Conservation (phyloP, 1,139 yeast genomes). For the Diutina siamensis region DNA sequence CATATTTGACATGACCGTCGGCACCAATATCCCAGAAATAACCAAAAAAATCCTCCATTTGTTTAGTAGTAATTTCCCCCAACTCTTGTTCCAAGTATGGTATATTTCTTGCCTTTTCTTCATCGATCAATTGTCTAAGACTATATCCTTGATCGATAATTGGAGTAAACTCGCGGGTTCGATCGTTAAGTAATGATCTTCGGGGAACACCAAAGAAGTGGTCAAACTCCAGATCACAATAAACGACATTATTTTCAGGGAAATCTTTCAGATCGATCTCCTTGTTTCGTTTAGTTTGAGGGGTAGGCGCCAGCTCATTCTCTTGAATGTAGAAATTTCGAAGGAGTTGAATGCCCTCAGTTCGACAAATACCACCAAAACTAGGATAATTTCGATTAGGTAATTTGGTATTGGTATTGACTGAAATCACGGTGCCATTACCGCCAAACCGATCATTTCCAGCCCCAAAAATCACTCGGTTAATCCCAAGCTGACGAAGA, state of each 20-base stretch:
- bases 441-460: constrained; percentile 96
- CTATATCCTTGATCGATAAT: not conserved
- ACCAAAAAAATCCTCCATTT: not conserved
- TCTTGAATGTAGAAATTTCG: constrained; percentile 78
- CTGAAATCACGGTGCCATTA: constrained; percentile 71
- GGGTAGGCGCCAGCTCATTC: constrained; percentile 75
- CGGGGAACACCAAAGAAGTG: not conserved
- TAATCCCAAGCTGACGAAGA: constrained; percentile 65
- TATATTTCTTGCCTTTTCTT: not conserved
- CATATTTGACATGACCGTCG: not conserved
- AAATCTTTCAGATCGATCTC: constrained; percentile 57
- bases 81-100: not conserved
- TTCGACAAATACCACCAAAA: constrained; percentile 68
- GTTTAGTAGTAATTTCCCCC: not conserved
- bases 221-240: not conserved
- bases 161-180: not conserved
- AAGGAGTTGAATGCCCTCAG: constrained; percentile 72
- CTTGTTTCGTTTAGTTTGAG: constrained; percentile 65
- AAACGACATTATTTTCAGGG: constrained; percentile 27
- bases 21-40: not conserved
- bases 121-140: not conserved
- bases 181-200: not conserved
- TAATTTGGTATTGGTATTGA: constrained; percentile 36
- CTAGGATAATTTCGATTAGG: constrained; percentile 35
- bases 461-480: constrained; percentile 76